phyloP scores from a whole-genome alignment of 257 asterid genomes.

The Gentiana dahurica region DNA sequence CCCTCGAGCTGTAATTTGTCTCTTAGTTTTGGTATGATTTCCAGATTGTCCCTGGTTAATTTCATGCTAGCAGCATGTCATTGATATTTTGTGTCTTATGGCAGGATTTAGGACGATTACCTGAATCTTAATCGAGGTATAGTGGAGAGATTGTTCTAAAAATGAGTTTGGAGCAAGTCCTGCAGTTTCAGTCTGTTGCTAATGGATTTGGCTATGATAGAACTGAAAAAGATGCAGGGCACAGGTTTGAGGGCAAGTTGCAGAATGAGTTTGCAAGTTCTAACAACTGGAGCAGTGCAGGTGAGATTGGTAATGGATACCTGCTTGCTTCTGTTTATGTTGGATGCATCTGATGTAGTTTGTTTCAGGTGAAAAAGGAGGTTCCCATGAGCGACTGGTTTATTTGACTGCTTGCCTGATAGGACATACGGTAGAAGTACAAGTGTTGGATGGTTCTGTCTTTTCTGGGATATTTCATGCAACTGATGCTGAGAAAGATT shows the following conservation, averaged over 20 bases:
- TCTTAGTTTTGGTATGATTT: too few relatives aligned
- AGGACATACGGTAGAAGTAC: constrained; percentile 94
- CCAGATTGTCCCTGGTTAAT: too few relatives aligned
- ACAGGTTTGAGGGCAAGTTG: constrained; percentile 49
- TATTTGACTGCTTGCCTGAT: constrained; percentile 67
- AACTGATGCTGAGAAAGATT: constrained; percentile 64
- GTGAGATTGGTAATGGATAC: constrained; percentile 31
- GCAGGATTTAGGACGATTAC: not conserved
- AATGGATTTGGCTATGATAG: constrained; percentile 81
- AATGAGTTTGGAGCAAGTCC: constrained; percentile 67
- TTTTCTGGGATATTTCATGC: constrained; percentile 84
- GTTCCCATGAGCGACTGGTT: constrained; percentile 55
- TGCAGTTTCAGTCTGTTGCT: constrained; percentile 55
- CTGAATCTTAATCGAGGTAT: not conserved
- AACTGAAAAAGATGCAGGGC: constrained; percentile 46
- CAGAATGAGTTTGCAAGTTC: constrained; percentile 45
- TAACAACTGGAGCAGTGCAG: constrained; percentile 29
- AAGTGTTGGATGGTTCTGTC: constrained; percentile 75
- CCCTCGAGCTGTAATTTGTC: too few relatives aligned
- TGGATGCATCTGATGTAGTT: constrained; percentile 16
- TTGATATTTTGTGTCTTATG: too few relatives aligned
- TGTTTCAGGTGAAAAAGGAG: constrained; percentile 53
- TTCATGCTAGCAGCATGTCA: too few relatives aligned
- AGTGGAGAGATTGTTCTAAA: constrained; percentile 24
- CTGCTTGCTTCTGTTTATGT: constrained; percentile 3